Evolutionary conservation across 495 filamentous ascomycete species (phyloP).

Genomic region (Penicillium maclennaniae): DNA sequence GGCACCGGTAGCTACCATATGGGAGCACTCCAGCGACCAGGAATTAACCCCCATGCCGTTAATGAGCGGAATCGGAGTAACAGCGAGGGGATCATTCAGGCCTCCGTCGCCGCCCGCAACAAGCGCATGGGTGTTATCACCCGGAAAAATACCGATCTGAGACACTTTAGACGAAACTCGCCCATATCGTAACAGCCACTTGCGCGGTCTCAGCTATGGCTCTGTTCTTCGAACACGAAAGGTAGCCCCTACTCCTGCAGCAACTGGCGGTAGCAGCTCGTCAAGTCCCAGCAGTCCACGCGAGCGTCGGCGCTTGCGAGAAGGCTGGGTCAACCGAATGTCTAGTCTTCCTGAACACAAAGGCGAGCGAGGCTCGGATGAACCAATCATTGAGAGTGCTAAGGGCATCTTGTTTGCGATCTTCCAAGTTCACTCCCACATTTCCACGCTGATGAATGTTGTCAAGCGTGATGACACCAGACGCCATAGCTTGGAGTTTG

Average conservation of each 20-base stretch:
- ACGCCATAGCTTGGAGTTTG: constrained; percentile 69
- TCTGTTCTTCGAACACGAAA: constrained; percentile 63
- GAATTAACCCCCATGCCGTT: constrained; percentile 58
- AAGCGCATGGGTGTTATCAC: constrained; percentile 85
- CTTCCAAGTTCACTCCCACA: constrained; percentile 72
- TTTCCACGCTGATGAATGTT: constrained; percentile 67
- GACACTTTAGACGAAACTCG: constrained; percentile 70
- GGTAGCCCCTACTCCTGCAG: constrained; percentile 31
- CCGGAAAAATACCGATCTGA: constrained; percentile 68
- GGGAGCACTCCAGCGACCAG: constrained; percentile 59
- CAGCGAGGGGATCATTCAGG: constrained; percentile 74
- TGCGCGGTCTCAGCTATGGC: constrained; percentile 76
- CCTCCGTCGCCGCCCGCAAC: constrained; percentile 50
- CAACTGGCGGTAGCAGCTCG: constrained; percentile 41
- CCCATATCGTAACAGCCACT: constrained; percentile 71
- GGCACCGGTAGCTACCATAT: constrained; percentile 49
- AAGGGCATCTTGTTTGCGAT: constrained; percentile 87
- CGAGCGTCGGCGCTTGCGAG: constrained; percentile 48
- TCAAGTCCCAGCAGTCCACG: constrained; percentile 55
- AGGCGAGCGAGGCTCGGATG: constrained; percentile 52
- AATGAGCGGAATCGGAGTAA: constrained; percentile 87
- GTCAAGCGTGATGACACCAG: constrained; percentile 63
- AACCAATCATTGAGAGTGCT: constrained; percentile 71
- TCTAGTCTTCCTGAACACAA: constrained; percentile 83
- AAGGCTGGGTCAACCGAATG: constrained; percentile 66